Evolutionary conservation across 805 yeast genomes (phyloP).

Genomic region (Barnettozyma salicaria): DNA sequence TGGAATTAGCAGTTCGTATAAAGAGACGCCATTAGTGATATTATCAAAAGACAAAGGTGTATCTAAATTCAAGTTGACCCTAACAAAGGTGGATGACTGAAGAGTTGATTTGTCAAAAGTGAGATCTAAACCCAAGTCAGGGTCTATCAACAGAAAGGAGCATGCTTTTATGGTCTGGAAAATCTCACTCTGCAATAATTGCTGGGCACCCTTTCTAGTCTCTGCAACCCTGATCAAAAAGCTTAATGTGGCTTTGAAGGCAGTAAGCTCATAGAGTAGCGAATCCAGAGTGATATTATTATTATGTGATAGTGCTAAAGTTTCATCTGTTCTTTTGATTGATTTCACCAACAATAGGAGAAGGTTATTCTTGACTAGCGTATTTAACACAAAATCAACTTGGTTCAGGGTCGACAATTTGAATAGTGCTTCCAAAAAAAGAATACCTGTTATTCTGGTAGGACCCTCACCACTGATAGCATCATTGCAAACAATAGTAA

Average conservation of each 20-base stretch:
- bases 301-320: conserved; percentile 35
- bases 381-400: conserved; percentile 51
- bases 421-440: conserved; percentile 64
- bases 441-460: conserved; percentile 64
- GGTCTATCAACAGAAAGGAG: conserved; percentile 58
- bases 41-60: conserved; percentile 38
- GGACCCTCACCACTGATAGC: conserved; percentile 75
- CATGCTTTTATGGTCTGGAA: conserved; percentile 56
- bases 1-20: conserved; percentile 66
- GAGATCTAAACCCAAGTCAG: conserved; percentile 67
- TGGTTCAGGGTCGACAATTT: conserved; percentile 47
- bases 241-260: conserved; percentile 65
- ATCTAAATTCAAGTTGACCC: conserved; percentile 46
- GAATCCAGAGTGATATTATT: conserved; percentile 43
- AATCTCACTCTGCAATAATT: conserved; percentile 66
- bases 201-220: conserved; percentile 70
- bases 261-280: conserved; percentile 66
- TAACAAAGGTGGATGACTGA: conserved; percentile 30
- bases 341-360: conserved; percentile 60
- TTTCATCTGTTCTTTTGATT: conserved; percentile 62
- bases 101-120: conserved; percentile 34
- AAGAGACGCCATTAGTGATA: conserved; percentile 37
- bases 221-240: conserved; percentile 72
- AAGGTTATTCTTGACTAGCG: conserved; percentile 59
- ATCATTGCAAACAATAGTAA: conserved; percentile 68